Percentiles rank a stretch among this genome's conserved stretches.
Conservation (phyloP, 257 asterid genomes). For the Nyctanthes arbortristis region DNA sequence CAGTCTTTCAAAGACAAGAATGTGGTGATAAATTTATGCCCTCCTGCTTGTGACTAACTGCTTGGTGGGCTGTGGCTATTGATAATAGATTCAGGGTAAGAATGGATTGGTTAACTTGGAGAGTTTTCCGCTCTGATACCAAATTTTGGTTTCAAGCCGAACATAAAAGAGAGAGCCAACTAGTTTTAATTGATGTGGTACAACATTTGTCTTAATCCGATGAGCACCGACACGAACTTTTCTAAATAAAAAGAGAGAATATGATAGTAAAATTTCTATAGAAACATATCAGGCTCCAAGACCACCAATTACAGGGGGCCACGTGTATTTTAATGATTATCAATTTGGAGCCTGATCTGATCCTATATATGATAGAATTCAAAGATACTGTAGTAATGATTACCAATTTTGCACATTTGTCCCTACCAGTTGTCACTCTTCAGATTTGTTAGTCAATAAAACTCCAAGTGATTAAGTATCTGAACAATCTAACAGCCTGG, state of each 20-base stretch:
- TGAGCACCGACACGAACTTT: background rate
- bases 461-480: constrained; percentile 41
- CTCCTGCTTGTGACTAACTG: constrained; percentile 9
- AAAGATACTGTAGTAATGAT: constrained; percentile 29
- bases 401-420: constrained; percentile 34
- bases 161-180: background rate
- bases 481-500: constrained; percentile 36
- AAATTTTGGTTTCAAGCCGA: background rate
- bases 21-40: constrained; percentile 2
- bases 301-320: too few species aligned
- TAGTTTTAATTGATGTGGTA: background rate
- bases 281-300: too few species aligned
- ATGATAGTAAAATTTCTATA: background rate
- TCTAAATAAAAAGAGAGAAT: background rate
- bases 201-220: background rate
- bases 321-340: too few species aligned
- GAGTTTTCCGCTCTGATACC: too few species aligned
- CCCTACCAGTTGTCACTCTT: constrained; percentile 34
- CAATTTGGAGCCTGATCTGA: too few species aligned
- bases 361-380: too few species aligned
- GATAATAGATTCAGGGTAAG: too few species aligned
- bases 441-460: constrained; percentile 23
- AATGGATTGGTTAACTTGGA: too few species aligned
- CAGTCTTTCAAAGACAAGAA: constrained; percentile 36
- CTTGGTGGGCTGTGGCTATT: constrained; percentile 28